These are phyloP conservation scores for Paramecium primaurelia DNA, from an alignment of 73 alveolate genomes.

Conservation along the genomic window DNA sequence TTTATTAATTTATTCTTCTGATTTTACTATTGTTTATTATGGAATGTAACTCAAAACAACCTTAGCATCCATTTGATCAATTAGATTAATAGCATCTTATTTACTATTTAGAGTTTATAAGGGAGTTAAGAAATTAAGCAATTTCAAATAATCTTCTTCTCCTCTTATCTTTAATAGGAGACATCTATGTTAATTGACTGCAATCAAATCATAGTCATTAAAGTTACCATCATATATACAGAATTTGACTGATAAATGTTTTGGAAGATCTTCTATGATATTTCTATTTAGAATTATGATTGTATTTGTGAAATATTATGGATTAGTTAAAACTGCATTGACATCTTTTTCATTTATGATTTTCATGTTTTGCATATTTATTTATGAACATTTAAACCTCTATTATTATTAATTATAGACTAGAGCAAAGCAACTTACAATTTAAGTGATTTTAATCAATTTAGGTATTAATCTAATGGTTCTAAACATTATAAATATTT, in stretches of 20 bases:
- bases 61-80: constrained; percentile 6
- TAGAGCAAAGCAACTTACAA: neutral
- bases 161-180: neutral
- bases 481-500: neutral
- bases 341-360: constrained; percentile 7
- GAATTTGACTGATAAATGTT: neutral
- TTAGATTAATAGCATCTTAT: neutral
- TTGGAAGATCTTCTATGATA: neutral
- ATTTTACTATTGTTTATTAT: neutral
- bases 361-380: neutral
- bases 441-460: neutral
- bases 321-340: neutral
- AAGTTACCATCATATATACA: neutral
- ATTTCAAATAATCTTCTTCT: constrained; percentile 1
- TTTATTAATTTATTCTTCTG: neutral
- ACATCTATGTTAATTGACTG: constrained; percentile 7
- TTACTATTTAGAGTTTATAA: neutral
- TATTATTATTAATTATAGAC: neutral
- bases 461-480: neutral
- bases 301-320: neutral
- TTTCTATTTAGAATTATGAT: neutral
- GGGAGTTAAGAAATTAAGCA: neutral
- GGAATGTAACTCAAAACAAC: neutral
- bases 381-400: neutral
- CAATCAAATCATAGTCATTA: neutral